A percentile compares a stretch with the other conserved stretches of the same genome.
phyloP scores from a whole-genome alignment of 495 filamentous ascomycete species.

The Penicillium atrosanguineum region DNA sequence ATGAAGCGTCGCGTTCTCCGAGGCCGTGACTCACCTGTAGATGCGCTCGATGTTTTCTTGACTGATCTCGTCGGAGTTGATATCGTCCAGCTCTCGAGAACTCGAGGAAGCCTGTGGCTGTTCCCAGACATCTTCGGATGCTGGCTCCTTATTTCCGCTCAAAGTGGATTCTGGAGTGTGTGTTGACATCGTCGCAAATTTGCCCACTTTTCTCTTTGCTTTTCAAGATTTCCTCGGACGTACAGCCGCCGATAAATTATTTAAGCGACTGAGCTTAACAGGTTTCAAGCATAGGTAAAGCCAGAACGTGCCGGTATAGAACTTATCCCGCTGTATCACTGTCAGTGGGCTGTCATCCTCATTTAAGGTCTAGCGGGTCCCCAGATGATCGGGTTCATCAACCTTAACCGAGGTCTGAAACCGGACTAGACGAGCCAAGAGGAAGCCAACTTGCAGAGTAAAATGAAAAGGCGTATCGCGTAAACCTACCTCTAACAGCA shows the following conservation, averaged over 20 bases:
- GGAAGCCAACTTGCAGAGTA: not conserved
- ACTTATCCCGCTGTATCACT: not conserved
- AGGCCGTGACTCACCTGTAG: constrained; percentile 29
- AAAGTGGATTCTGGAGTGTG: constrained; percentile 6
- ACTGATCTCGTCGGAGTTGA: constrained; percentile 29
- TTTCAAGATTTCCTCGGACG: not conserved
- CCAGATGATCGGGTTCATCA: constrained; percentile 1
- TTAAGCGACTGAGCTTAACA: not conserved
- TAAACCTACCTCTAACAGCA: constrained; percentile 6
- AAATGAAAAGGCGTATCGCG: constrained; percentile 1
- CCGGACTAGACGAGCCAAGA: not conserved
- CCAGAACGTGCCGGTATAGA: not conserved
- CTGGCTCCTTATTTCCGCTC: constrained; percentile 19
- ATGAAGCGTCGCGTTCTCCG: not conserved
- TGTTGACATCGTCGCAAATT: constrained; percentile 12
- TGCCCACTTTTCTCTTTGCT: not conserved
- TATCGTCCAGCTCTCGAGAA: constrained; percentile 14
- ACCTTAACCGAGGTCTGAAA: constrained; percentile 11
- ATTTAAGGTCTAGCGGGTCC: not conserved
- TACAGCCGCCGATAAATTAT: not conserved
- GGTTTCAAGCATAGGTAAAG: not conserved
- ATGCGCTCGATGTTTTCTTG: constrained; percentile 41
- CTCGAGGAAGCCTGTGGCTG: constrained; percentile 9
- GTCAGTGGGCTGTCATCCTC: constrained; percentile 6
- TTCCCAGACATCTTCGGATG: constrained; percentile 26